Evolutionary conservation across 495 filamentous ascomycete species (phyloP).

Genomic region (Jackrogersella multiformis): DNA sequence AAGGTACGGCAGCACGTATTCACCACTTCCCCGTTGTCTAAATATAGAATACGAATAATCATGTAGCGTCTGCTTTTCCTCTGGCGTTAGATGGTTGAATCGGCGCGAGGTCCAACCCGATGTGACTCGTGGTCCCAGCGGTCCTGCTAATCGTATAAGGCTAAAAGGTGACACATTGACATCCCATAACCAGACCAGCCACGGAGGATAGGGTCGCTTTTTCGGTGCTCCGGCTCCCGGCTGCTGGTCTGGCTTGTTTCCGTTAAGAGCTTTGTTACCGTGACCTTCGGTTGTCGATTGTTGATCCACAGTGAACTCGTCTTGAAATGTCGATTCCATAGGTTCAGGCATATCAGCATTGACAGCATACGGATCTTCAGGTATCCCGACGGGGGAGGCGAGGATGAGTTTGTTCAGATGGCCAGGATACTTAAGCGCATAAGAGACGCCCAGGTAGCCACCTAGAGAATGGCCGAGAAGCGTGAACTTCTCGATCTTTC

Average conservation of each 20-base stretch:
- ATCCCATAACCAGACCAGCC: constrained; percentile 94
- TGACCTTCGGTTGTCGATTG: constrained; percentile 60
- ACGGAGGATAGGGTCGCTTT: constrained; percentile 75
- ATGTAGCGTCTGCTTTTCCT: constrained; percentile 86
- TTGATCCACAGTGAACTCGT: constrained; percentile 82
- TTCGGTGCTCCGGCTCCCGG: constrained; percentile 41
- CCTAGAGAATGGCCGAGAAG: constrained; percentile 92
- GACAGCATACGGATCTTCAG: constrained; percentile 92
- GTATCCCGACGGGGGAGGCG: constrained; percentile 91
- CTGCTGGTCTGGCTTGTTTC: constrained; percentile 41
- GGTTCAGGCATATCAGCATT: constrained; percentile 82
- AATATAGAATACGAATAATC: constrained; percentile 96
- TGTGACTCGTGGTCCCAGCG: constrained; percentile 87
- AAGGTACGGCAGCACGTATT: constrained; percentile 92
- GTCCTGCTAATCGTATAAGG: constrained; percentile 88
- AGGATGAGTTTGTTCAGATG: constrained; percentile 94
- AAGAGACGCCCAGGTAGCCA: constrained; percentile 92
- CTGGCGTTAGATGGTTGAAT: constrained; percentile 84
- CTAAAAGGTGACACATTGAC: constrained; percentile 96
- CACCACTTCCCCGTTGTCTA: constrained; percentile 87
- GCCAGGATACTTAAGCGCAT: constrained; percentile 95
- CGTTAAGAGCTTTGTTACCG: constrained; percentile 24
- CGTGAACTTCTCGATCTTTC: constrained; percentile 91
- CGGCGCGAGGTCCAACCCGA: constrained; percentile 94
- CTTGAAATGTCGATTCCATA: constrained; percentile 69